Conservation (phyloP, 345 rosid genomes). For the Acer saccharum region DNA sequence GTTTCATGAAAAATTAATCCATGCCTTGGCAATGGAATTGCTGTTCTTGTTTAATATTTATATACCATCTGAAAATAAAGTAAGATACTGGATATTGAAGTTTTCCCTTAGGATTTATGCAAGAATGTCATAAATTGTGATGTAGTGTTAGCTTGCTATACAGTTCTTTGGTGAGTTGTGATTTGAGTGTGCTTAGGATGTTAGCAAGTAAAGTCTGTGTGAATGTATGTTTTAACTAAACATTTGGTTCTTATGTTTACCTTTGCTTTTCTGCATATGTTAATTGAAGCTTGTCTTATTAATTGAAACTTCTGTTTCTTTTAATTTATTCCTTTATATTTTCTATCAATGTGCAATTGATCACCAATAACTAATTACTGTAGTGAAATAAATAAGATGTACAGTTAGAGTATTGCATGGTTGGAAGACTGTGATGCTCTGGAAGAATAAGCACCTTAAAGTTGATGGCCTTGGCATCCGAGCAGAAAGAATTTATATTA, state of each 20-base stretch:
- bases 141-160: background rate
- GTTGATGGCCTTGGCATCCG: background rate
- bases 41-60: background rate
- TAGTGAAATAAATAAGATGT: background rate
- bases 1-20: slow-evolving; percentile 8
- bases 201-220: background rate
- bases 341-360: background rate
- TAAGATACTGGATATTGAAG: slow-evolving; percentile 1
- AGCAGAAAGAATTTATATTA: background rate
- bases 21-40: slow-evolving; percentile 4
- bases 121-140: slow-evolving; percentile 2
- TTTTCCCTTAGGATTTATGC: background rate
- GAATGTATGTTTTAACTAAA: background rate
- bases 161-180: background rate
- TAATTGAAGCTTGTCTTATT: background rate
- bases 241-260: background rate
- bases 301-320: background rate
- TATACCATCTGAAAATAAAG: background rate
- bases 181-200: background rate
- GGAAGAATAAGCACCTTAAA: slow-evolving; percentile 1
- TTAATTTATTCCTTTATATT: background rate
- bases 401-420: background rate
- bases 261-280: background rate
- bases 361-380: background rate
- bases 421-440: background rate